Percentiles rank a stretch among this genome's conserved stretches.
phyloP scores from a whole-genome alignment of 1,284 basidiomycete species.

The Dichomitus squalens region DNA sequence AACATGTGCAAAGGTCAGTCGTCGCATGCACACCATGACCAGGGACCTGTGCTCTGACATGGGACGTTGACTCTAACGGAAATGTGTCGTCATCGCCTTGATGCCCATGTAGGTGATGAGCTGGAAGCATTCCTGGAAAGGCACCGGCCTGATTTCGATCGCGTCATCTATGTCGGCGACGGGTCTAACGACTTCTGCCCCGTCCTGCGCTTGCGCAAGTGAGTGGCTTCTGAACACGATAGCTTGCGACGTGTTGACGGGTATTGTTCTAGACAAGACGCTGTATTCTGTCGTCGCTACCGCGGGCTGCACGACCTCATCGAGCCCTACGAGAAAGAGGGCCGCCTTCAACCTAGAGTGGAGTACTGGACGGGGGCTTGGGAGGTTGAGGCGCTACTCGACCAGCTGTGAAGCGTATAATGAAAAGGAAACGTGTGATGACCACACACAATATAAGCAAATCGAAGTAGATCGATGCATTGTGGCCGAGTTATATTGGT shows the following conservation, averaged over 20 bases:
- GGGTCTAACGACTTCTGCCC: conserved; percentile 97
- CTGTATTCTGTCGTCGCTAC: conserved; percentile 75
- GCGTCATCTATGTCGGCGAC: conserved; percentile 92
- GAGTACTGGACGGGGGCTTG: conserved; percentile 91
- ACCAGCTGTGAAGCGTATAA: conserved; percentile 38
- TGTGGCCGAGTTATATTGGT: background rate
- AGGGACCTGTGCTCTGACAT: no score
- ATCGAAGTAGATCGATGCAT: background rate
- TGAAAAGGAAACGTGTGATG: background rate
- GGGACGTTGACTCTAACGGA: no score
- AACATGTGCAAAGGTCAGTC: conserved; percentile 96
- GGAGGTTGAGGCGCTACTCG: conserved; percentile 88
- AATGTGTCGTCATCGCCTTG: background rate
- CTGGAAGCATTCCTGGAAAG: conserved; percentile 78
- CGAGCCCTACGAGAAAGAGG: conserved; percentile 62
- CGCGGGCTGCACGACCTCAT: conserved; percentile 81
- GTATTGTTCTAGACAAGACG: conserved; percentile 60
- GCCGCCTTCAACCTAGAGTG: conserved; percentile 71
- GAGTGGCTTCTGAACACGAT: conserved; percentile 26
- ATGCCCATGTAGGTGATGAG: conserved; percentile 71
- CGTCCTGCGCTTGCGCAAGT: conserved; percentile 79
- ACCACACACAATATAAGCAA: background rate
- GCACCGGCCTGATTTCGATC: conserved; percentile 74
- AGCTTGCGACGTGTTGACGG: background rate
- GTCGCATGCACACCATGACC: background rate